A percentile compares a stretch with the other conserved stretches of the same genome.
Conservation (phyloP, 805 yeast genomes). For the Candida tammaniensis region DNA sequence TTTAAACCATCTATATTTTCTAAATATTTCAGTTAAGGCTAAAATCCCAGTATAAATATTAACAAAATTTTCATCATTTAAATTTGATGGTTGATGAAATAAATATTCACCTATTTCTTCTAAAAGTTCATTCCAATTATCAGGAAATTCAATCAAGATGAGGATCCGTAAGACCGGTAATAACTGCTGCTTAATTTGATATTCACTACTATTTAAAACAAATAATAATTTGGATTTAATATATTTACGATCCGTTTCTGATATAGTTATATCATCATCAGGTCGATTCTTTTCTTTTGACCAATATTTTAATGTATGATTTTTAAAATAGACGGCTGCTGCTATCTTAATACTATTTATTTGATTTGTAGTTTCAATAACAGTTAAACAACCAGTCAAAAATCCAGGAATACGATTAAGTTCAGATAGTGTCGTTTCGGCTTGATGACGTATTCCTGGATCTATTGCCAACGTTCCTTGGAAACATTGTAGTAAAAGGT, state of each 20-base stretch:
- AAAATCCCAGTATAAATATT: slow-evolving; percentile 62
- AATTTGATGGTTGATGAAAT: neutral
- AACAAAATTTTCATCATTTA: slow-evolving; percentile 16
- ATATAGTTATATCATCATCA: slow-evolving; percentile 38
- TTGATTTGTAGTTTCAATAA: slow-evolving; percentile 4
- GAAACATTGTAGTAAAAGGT: slow-evolving; percentile 5
- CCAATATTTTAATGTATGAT: slow-evolving; percentile 70
- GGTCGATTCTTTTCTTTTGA: too few species aligned
- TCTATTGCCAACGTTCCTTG: slow-evolving; percentile 3
- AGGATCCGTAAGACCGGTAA: slow-evolving; percentile 33
- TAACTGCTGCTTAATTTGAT: slow-evolving; percentile 37
- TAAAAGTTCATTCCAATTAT: slow-evolving; percentile 28
- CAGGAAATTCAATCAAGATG: slow-evolving; percentile 32
- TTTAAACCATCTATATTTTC: slow-evolving; percentile 68
- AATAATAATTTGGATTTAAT: slow-evolving; percentile 68
- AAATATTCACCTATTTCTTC: neutral
- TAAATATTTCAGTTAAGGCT: slow-evolving; percentile 65
- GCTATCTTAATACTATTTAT: slow-evolving; percentile 50
- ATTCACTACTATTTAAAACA: slow-evolving; percentile 46
- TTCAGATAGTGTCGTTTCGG: slow-evolving; percentile 1
- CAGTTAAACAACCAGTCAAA: slow-evolving; percentile 7
- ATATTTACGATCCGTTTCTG: slow-evolving; percentile 68
- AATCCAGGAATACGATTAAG: slow-evolving; percentile 9
- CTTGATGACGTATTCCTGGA: slow-evolving; percentile 1
- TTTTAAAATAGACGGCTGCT: slow-evolving; percentile 82